Base-by-base conservation (phyloP, 2,329 filamentous ascomycete genomes). In the Xylariales sp. region DNA sequence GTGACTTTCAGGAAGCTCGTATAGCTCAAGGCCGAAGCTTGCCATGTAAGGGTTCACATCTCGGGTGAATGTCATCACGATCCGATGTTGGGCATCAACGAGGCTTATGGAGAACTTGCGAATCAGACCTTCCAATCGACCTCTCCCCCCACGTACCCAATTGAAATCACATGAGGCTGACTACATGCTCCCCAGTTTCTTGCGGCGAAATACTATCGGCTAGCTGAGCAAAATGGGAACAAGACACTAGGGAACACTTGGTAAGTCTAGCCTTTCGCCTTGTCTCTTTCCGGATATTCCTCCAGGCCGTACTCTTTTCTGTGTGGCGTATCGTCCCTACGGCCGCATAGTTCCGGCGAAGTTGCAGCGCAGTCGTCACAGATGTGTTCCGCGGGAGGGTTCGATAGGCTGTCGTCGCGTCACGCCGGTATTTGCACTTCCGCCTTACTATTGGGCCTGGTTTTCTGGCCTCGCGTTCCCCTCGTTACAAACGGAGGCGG, bases 191-290 rank as follows among this genome's bases (percentile, higher is more conserved):
- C 38, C 50, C 63, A 90, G 86, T 88, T 80, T 68, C 78, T 74
- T 54, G 76, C 93, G 55, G 90, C 93, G 52, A 87, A 86, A 65
- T 96, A 96, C 68, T 88, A 95, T 64, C 87, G 91, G 57, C 76
- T 91, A 57, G 90, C 93, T 27, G 93, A 97, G 68, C 75, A 87
- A 57, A 86, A 83, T 59, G 91, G 91, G 38, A 86, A 83, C 65
- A 96, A 95, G 71, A 89, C 82, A 42, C 71, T 97, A 50, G 93
- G 93, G 48, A 96, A 97, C 69, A 86, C 87, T 55, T 98, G 93
- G 91, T 96, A 82, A 65, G 86, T 78, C 46, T 45, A 45, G 38
- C 49, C 38, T 47, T 52, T 44, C 38, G 37, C 44, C 34, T 33
- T 41, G 32, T 34, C 37, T 28, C 16, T 46, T 49, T 41, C 31